Base-by-base conservation (phyloP, 148 eudicot genomes). In the Tetragonia tetragonoides region DNA sequence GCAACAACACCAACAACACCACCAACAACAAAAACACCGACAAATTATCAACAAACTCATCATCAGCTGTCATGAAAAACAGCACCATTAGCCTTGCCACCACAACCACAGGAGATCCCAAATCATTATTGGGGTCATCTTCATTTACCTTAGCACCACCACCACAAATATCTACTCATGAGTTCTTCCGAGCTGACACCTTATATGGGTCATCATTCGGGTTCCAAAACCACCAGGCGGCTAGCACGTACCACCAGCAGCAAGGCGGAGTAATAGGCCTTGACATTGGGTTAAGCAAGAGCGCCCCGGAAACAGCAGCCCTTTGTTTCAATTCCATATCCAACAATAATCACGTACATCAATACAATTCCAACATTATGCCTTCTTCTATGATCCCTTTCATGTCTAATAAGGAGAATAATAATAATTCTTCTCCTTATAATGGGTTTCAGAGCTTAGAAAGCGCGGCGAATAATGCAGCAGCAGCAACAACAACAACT, bases 321-420 rank as follows among this genome's bases (percentile, higher is more conserved):
- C 74, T 86, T 24, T 86, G 86, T 77, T 84, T 79, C 72, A 83
- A 80, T 63, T 69, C 86, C 3, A 81, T 57, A 5, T 10, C 53
- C 69, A 73, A 41, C 0, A 40, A 81, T 23, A 51, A 18, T 60
- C 71, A 84, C 42, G 46, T 59, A 23, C 68, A 34, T 46, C 83
- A 77, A 11, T 78, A 80, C 76, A 77, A 84, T 62, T 75, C 87
- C 16, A 81, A 42, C 67, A 54, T 21, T 54, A 39, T 82, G 3
- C 60, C 75, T 46, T 57, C 82, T 53, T 56, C 83, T 34, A 72
- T 83, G 68, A 80, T 82, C 51, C 83, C 90, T 10, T 78, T 87
- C 78, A 83, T 84, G 18, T 81, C 87, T 7, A 73, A 73, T 7
- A 73, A 73, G 34, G 75, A 73, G 34, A 54, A 54, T 56, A 64